These are phyloP conservation scores for Curvularia spicifera DNA, from an alignment of 2,329 filamentous ascomycete species.

Conservation along the genomic window DNA sequence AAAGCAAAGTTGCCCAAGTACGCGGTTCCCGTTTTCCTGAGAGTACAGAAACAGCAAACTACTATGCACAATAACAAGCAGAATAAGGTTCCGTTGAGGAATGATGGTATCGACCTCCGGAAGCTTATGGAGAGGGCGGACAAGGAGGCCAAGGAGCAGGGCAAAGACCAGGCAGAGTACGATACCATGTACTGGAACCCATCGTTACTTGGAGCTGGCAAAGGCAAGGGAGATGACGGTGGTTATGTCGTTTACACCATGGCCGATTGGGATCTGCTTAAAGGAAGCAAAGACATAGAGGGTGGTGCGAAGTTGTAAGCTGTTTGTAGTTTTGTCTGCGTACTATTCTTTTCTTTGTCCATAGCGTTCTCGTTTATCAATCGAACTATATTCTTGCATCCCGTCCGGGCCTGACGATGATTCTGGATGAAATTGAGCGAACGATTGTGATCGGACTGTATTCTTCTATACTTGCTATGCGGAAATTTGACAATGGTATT, in stretches of 20 bases:
- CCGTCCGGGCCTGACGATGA: background rate
- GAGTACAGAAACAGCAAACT: constrained; percentile 64
- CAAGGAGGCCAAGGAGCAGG: constrained; percentile 48
- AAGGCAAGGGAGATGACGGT: constrained; percentile 46
- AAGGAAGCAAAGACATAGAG: constrained; percentile 33
- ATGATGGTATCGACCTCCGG: constrained; percentile 68
- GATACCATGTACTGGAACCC: constrained; percentile 61
- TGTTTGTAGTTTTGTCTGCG: background rate
- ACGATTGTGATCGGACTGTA: background rate
- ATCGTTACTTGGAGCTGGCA: constrained; percentile 43
- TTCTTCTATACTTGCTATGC: background rate
- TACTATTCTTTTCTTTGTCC: background rate
- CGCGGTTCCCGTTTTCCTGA: constrained; percentile 76
- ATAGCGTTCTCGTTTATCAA: constrained; percentile 9
- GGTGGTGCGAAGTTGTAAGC: constrained; percentile 27
- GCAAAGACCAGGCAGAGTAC: constrained; percentile 38
- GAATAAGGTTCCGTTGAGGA: constrained; percentile 73
- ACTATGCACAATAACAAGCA: constrained; percentile 81
- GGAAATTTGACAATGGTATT: too few species aligned
- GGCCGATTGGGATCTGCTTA: constrained; percentile 64
- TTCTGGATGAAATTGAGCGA: background rate
- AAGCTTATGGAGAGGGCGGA: constrained; percentile 52
- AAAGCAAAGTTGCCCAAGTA: constrained; percentile 70
- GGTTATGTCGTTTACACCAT: constrained; percentile 65
- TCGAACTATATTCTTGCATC: background rate